A percentile compares a stretch with the other conserved stretches of the same genome.
Evolutionary conservation across 345 rosid species (phyloP).

Genomic region (Citrus australasica): DNA sequence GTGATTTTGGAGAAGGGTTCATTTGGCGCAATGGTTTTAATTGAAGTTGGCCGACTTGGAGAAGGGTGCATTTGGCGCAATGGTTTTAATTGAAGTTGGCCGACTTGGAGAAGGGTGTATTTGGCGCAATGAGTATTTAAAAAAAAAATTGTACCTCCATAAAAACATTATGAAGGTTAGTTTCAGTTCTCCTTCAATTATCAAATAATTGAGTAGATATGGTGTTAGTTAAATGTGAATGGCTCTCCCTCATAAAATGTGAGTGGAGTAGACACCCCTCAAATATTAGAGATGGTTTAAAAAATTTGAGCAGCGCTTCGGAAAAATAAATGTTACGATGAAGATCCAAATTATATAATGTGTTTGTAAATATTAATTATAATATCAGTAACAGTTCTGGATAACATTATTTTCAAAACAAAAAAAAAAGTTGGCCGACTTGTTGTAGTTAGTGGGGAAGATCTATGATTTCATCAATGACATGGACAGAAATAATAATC

Average conservation of each 20-base stretch:
- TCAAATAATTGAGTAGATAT: too few species aligned
- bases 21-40: not conserved
- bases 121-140: too few species aligned
- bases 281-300: fast-evolving
- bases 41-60: not conserved
- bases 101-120: not conserved
- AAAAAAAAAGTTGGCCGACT: not conserved
- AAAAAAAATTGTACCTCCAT: too few species aligned
- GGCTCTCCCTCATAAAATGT: too few species aligned
- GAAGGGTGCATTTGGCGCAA: not conserved
- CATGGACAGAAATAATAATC: not conserved
- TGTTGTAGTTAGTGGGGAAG: not conserved
- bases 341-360: fast-evolving
- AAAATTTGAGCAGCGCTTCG: fast-evolving
- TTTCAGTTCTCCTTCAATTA: too few species aligned
- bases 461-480: not conserved
- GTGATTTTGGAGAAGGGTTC: not conserved
- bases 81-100: not conserved
- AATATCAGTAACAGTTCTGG: fast-evolving
- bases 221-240: too few species aligned
- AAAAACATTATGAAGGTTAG: fast-evolving
- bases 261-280: fast-evolving
- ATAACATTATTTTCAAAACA: fast-evolving
- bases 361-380: too few species aligned
- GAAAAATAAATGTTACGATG: fast-evolving